Conservation (phyloP, 2,329 filamentous ascomycete species). For the Knufia fluminis region DNA sequence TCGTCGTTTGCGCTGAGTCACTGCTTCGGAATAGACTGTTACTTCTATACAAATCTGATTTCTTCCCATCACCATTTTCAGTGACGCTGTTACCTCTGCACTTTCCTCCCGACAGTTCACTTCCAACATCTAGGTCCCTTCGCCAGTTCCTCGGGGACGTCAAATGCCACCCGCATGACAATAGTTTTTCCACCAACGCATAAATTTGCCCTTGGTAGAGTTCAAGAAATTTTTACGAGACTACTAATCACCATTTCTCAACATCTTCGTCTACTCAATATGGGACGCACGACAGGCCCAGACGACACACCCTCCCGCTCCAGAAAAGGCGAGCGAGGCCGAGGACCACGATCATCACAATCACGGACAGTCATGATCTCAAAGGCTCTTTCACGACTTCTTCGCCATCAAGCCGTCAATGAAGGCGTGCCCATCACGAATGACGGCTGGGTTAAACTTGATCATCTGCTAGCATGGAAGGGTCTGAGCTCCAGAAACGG, state of each 20-base stretch:
- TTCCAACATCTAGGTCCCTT: too few species aligned
- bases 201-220: not conserved
- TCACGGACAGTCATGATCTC: conserved; percentile 38
- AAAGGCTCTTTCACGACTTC: conserved; percentile 43
- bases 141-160: too few species aligned
- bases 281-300: conserved; percentile 1
- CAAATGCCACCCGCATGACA: too few species aligned
- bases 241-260: not conserved
- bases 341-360: conserved; percentile 6
- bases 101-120: too few species aligned
- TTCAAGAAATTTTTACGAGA: not conserved
- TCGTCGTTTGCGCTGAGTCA: too few species aligned
- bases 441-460: conserved; percentile 52
- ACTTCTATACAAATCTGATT: too few species aligned
- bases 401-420: conserved; percentile 53
- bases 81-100: too few species aligned
- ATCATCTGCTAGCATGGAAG: conserved; percentile 50
- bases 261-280: not conserved
- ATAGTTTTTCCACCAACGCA: not conserved
- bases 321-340: not conserved
- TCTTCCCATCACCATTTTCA: too few species aligned
- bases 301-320: not conserved
- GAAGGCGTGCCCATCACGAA: conserved; percentile 50
- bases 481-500: conserved; percentile 45
- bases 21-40: too few species aligned